Conservation (phyloP, 2,329 filamentous ascomycete species). For the Penicillium decumbens region DNA sequence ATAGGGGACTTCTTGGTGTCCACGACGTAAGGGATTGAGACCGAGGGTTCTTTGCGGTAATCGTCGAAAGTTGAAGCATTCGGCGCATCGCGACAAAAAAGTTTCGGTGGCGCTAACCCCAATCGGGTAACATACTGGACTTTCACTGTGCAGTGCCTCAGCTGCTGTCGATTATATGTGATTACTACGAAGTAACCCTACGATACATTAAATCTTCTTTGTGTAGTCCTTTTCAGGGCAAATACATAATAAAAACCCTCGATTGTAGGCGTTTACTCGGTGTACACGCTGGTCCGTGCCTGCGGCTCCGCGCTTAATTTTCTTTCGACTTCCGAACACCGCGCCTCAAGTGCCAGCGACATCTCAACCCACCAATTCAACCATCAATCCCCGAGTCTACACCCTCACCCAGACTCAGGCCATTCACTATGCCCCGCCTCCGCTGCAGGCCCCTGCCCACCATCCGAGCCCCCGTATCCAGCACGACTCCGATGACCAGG, state of each 20-base stretch:
- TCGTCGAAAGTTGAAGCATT: neutral
- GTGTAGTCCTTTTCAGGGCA: neutral
- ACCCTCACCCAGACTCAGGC: neutral
- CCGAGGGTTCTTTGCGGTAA: conserved; percentile 1
- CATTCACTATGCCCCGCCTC: conserved; percentile 32
- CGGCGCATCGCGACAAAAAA: conserved; percentile 20
- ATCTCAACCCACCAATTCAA: conserved; percentile 3
- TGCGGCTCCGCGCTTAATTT: conserved; percentile 33
- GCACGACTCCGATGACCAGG: conserved; percentile 20
- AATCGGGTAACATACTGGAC: conserved; percentile 15
- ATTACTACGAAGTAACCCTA: neutral
- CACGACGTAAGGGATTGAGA: neutral
- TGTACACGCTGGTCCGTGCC: conserved; percentile 28
- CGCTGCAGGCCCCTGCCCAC: conserved; percentile 32
- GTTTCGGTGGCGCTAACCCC: conserved; percentile 23
- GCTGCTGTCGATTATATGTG: neutral
- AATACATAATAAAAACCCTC: neutral
- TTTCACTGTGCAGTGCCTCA: neutral
- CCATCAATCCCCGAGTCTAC: conserved; percentile 1
- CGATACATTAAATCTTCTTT: neutral
- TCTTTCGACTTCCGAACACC: conserved; percentile 26
- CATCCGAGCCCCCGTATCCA: conserved; percentile 23
- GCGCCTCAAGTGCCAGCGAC: conserved; percentile 14
- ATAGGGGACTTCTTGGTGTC: neutral
- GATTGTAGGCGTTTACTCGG: neutral